A percentile compares a stretch with the other conserved stretches of the same genome.
phyloP scores from a whole-genome alignment of 306 rosid species.

The Delonix regia region DNA sequence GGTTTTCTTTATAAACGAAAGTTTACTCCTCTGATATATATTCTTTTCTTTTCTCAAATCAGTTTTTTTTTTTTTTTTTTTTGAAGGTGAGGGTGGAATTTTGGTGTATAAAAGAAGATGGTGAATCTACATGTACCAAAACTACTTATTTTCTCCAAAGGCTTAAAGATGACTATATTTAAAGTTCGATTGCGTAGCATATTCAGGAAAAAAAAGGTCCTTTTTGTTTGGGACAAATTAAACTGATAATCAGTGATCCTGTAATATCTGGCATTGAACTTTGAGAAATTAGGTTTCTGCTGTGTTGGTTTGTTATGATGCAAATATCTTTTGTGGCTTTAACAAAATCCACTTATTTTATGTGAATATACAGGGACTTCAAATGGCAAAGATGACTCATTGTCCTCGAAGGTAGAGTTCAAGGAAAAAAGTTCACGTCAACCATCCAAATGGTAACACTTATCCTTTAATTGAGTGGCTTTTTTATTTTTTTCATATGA shows the following conservation, averaged over 20 bases:
- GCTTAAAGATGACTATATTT: background rate
- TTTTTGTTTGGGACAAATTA: background rate
- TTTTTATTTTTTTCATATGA: background rate
- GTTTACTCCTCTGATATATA: background rate
- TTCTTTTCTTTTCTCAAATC: too few relatives aligned
- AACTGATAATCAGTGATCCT: background rate
- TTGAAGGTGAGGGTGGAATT: background rate
- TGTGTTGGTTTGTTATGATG: conserved; percentile 14
- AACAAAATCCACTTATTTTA: conserved; percentile 34
- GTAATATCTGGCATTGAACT: conserved; percentile 1
- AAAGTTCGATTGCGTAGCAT: background rate
- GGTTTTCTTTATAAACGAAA: background rate
- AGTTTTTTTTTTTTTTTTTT: background rate
- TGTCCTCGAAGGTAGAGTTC: conserved; percentile 41
- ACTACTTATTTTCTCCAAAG: background rate
- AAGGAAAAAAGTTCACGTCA: conserved; percentile 43
- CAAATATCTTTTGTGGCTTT: conserved; percentile 23
- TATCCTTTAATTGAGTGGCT: background rate
- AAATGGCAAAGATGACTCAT: conserved; percentile 43
- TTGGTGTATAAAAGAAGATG: background rate
- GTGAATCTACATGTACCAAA: background rate
- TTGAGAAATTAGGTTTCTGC: conserved; percentile 17
- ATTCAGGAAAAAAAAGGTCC: background rate
- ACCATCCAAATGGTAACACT: conserved; percentile 54
- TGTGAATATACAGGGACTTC: conserved; percentile 47